Conservation (phyloP, 23 red algal genomes). For the Gracilariopsis chorda region DNA sequence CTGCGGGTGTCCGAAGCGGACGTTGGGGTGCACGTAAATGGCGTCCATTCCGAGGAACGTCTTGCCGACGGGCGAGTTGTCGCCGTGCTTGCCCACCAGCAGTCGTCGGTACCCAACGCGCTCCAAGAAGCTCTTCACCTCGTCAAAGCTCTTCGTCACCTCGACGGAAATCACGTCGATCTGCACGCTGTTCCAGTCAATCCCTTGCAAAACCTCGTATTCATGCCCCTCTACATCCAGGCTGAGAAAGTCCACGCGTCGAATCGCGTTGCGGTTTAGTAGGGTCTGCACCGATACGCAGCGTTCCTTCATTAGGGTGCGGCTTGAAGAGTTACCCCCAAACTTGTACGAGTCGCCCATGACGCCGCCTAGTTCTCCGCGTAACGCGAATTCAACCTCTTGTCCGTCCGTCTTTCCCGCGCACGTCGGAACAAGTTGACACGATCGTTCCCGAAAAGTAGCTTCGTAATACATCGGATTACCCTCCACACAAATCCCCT, state of each 20-base stretch:
- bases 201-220: conserved; percentile 49
- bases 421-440: conserved; percentile 48
- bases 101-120: conserved; percentile 21
- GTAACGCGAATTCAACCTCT: conserved; percentile 29
- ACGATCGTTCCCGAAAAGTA: conserved; percentile 1
- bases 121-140: conserved; percentile 6
- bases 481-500: conserved; percentile 63
- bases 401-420: conserved; percentile 4
- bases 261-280: background rate
- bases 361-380: conserved; percentile 19
- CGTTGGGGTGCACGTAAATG: conserved; percentile 5
- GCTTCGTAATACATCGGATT: conserved; percentile 40
- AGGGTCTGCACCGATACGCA: background rate
- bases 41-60: background rate
- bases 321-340: background rate
- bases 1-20: background rate
- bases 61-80: background rate
- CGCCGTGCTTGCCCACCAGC: background rate
- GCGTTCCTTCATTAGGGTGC: background rate
- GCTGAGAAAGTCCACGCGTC: conserved; percentile 58
- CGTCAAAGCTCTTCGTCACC: background rate
- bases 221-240: conserved; percentile 75
- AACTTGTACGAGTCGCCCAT: background rate
- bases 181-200: conserved; percentile 20
- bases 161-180: conserved; percentile 59